Evolutionary conservation across 202 grass and related monocot species (phyloP).

Genomic region (Tripidium arundinaceum): DNA sequence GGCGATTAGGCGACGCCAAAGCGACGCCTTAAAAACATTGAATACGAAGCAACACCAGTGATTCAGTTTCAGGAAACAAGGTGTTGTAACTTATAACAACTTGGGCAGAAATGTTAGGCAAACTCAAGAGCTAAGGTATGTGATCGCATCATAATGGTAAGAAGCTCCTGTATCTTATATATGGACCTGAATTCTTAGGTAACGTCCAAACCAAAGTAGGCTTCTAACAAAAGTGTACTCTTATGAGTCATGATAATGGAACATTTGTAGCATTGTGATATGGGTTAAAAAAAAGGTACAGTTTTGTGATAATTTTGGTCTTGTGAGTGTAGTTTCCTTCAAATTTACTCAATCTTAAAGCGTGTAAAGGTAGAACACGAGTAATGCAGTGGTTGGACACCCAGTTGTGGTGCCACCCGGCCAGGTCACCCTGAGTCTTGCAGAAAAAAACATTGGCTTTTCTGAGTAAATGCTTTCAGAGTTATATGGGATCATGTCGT

Average conservation of each 20-base stretch:
- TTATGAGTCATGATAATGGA: neutral
- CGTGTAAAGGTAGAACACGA: neutral
- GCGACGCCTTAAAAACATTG: too few species aligned
- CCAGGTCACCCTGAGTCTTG: neutral
- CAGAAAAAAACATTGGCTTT: neutral
- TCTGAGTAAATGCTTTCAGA: neutral
- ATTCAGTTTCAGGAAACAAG: too few species aligned
- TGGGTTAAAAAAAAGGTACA: neutral
- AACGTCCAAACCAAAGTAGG: neutral
- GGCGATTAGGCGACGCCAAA: too few species aligned
- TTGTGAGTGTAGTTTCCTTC: neutral
- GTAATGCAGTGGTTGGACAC: neutral
- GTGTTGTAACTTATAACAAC: too few species aligned
- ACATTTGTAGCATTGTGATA: neutral
- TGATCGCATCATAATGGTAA: too few species aligned
- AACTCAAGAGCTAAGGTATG: too few species aligned
- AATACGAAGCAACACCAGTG: too few species aligned
- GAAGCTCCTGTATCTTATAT: too few species aligned
- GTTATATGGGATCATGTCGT: neutral
- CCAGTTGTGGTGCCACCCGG: neutral
- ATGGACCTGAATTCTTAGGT: too few species aligned
- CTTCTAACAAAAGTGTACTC: neutral
- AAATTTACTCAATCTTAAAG: neutral
- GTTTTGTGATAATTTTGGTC: neutral
- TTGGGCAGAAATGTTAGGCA: too few species aligned